A percentile compares a stretch with the other conserved stretches of the same genome.
Evolutionary conservation across 768 basidiomycete genomes (phyloP).

Genomic region (Ephemerocybe angulata): DNA sequence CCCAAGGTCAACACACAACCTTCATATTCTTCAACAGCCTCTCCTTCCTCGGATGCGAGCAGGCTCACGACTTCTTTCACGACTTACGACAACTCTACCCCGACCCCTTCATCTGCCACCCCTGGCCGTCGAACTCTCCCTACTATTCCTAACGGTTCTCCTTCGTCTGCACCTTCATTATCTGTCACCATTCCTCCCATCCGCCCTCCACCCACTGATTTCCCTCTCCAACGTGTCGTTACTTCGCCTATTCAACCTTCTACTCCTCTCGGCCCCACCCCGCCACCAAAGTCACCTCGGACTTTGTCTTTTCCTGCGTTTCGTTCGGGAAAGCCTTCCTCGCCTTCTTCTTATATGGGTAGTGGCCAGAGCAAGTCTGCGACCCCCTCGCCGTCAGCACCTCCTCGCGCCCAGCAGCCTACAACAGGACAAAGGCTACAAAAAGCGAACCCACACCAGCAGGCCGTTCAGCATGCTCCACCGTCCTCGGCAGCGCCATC

Average conservation of each 20-base stretch:
- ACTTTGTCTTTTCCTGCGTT: not conserved
- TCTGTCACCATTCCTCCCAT: not conserved
- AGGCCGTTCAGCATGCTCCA: not conserved
- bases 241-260: not conserved
- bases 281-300: constrained; percentile 11
- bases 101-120: not conserved
- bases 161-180: not conserved
- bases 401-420: not conserved
- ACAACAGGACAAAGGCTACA: not conserved
- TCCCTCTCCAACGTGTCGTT: not conserved
- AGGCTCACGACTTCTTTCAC: constrained; percentile 5
- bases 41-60: constrained; percentile 5
- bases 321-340: not conserved
- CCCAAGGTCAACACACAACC: not conserved
- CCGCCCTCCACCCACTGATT: too few species aligned
- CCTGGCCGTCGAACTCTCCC: not conserved
- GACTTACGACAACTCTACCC: not conserved
- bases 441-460: not conserved
- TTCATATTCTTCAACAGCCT: constrained; percentile 1
- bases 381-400: not conserved
- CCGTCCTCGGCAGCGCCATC: constrained; percentile 1
- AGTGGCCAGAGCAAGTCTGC: constrained; percentile 11
- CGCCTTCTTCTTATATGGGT: constrained; percentile 6
- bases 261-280: constrained; percentile 2
- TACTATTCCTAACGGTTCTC: not conserved